Percentiles rank a stretch among this genome's conserved stretches.
phyloP scores from a whole-genome alignment of 352 stramenopile species.

The Vaucheria bursata region DNA sequence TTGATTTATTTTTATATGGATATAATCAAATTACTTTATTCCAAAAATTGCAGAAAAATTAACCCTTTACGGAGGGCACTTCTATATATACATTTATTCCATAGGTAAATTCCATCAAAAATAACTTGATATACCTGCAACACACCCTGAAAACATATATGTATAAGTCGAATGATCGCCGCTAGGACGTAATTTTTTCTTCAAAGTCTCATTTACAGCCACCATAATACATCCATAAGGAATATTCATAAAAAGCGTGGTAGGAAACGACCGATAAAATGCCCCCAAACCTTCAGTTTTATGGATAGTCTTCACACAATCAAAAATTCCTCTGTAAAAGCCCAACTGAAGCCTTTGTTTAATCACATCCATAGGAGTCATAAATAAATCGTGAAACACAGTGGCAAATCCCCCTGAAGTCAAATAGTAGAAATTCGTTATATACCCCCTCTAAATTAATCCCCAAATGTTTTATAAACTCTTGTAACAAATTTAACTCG shows the following conservation, averaged over 20 bases:
- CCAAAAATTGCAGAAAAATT: no score
- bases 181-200: slow-evolving; percentile 64
- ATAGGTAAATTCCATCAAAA: no score
- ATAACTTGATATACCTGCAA: no score
- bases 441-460: no score
- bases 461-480: no score
- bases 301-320: slow-evolving; percentile 69
- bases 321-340: slow-evolving; percentile 82
- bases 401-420: slow-evolving; percentile 84
- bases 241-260: slow-evolving; percentile 95
- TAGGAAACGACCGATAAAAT: slow-evolving; percentile 68
- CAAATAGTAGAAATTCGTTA: no score
- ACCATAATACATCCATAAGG: slow-evolving; percentile 98
- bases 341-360: slow-evolving; percentile 98
- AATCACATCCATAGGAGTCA: slow-evolving; percentile 96
- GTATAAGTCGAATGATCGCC: slow-evolving; percentile 72
- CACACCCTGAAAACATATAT: slow-evolving; percentile 79
- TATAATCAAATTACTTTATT: no score
- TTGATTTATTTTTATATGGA: no score
- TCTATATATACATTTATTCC: no score
- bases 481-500: no score
- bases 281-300: slow-evolving; percentile 55
- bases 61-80: no score
- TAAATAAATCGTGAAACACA: slow-evolving; percentile 88
- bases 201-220: slow-evolving; percentile 90